Conservation (phyloP, 768 basidiomycete species). For the Trametes sanguinea region DNA sequence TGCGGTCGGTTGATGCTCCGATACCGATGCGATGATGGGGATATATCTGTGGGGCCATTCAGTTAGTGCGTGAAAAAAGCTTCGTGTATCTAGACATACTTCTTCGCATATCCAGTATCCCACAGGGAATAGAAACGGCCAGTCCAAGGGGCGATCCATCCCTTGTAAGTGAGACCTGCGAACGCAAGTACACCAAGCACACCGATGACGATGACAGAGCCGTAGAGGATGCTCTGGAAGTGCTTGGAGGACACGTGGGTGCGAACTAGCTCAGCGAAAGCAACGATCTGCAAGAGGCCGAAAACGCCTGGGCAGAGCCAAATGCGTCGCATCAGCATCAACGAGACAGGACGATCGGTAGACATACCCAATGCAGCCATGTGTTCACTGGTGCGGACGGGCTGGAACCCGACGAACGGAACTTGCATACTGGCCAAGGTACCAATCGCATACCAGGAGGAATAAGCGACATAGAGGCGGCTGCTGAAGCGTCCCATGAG, state of each 20-base stretch:
- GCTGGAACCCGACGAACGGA: slow-evolving; percentile 98
- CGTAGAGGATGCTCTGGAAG: slow-evolving; percentile 80
- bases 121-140: slow-evolving; percentile 99
- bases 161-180: slow-evolving; percentile 83
- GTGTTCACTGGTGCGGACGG: slow-evolving; percentile 96
- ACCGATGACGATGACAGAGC: slow-evolving; percentile 68
- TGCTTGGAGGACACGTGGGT: slow-evolving; percentile 90
- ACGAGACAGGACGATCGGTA: neutral
- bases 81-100: slow-evolving; percentile 48
- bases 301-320: slow-evolving; percentile 68
- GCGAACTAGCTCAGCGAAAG: slow-evolving; percentile 87
- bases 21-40: slow-evolving; percentile 98
- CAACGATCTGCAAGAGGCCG: slow-evolving; percentile 93
- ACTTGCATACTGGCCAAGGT: slow-evolving; percentile 99
- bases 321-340: neutral
- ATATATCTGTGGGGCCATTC: slow-evolving; percentile 61
- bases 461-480: slow-evolving; percentile 93
- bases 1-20: slow-evolving; percentile 98
- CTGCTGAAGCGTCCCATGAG: slow-evolving; percentile 95
- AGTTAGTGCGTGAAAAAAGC: neutral
- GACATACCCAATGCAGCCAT: slow-evolving; percentile 92
- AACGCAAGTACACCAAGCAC: slow-evolving; percentile 73
- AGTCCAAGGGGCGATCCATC: slow-evolving; percentile 99
- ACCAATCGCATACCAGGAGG: slow-evolving; percentile 97
- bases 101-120: slow-evolving; percentile 99